Conservation (phyloP, 1,284 basidiomycete genomes). For the Boletus semigastroideus region DNA sequence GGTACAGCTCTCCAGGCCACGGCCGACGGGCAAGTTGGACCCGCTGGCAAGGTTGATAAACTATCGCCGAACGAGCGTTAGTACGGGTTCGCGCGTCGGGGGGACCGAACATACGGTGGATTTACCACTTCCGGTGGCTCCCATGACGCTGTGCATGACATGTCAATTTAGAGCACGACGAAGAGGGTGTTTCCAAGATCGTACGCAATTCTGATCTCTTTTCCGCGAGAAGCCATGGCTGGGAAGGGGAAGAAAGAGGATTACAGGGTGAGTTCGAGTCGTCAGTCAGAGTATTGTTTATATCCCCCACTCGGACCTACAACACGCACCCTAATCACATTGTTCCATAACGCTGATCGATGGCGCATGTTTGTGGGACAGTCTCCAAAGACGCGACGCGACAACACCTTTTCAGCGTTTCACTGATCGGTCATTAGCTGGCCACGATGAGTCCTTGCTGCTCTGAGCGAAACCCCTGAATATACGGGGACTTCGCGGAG, state of each 20-base stretch:
- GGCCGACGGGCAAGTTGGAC: slow-evolving; percentile 34
- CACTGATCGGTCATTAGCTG: slow-evolving; percentile 28
- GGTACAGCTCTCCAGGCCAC: slow-evolving; percentile 38
- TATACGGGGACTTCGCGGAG: slow-evolving; percentile 22
- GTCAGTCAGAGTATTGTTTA: slow-evolving; percentile 11
- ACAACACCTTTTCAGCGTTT: slow-evolving; percentile 23
- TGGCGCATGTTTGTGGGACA: slow-evolving; percentile 17
- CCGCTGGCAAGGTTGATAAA: slow-evolving; percentile 38
- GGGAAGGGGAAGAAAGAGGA: not conserved
- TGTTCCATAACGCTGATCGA: slow-evolving; percentile 5
- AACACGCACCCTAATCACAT: slow-evolving; percentile 19
- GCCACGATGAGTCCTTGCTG: slow-evolving; percentile 32
- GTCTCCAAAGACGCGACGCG: not conserved
- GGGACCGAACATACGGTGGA: slow-evolving; percentile 36
- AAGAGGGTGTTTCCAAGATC: not conserved
- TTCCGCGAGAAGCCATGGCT: slow-evolving; percentile 27
- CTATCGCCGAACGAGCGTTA: slow-evolving; percentile 14
- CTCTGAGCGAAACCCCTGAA: slow-evolving; percentile 6
- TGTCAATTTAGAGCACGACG: slow-evolving; percentile 3
- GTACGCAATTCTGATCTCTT: slow-evolving; percentile 36
- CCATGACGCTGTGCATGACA: slow-evolving; percentile 40
- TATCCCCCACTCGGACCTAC: slow-evolving; percentile 12
- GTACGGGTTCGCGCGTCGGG: not conserved
- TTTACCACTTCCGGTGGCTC: slow-evolving; percentile 45
- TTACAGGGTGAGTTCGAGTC: slow-evolving; percentile 2